Percentiles rank a stretch among this genome's conserved stretches.
phyloP scores from a whole-genome alignment of 2,329 filamentous ascomycete species.

The Plenodomus tracheiphilus region DNA sequence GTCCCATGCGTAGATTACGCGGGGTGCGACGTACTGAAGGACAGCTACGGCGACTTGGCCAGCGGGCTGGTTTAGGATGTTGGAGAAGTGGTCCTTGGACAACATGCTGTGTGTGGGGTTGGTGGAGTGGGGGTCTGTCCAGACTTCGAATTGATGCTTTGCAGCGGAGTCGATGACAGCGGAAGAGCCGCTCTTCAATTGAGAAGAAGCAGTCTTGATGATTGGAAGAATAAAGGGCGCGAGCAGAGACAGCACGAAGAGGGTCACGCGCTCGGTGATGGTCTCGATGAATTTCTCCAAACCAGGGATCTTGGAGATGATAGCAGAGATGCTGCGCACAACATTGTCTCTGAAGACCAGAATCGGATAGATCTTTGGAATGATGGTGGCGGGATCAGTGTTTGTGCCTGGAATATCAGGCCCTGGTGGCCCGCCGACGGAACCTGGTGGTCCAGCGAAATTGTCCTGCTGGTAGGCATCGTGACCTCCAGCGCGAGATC shows the following conservation, averaged over 20 bases:
- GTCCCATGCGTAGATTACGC: conserved; percentile 91
- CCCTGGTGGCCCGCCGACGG: conserved; percentile 49
- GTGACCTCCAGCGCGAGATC: conserved; percentile 43
- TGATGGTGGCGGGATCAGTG: conserved; percentile 63
- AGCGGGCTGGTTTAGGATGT: conserved; percentile 54
- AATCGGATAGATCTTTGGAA: conserved; percentile 84
- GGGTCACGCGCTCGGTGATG: conserved; percentile 87
- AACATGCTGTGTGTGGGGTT: conserved; percentile 58
- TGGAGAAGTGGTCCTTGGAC: conserved; percentile 57
- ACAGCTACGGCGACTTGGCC: conserved; percentile 59
- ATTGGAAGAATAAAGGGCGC: conserved; percentile 91
- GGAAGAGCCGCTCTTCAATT: conserved; percentile 82
- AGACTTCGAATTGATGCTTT: conserved; percentile 56
- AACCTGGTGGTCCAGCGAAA: conserved; percentile 50
- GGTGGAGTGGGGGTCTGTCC: conserved; percentile 51
- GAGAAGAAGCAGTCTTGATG: conserved; percentile 82
- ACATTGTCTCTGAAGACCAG: conserved; percentile 92
- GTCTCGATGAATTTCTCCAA: conserved; percentile 88
- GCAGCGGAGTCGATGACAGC: conserved; percentile 61
- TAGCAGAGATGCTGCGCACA: conserved; percentile 79
- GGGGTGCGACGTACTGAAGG: conserved; percentile 83
- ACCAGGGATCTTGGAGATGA: conserved; percentile 90
- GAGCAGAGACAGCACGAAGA: conserved; percentile 88
- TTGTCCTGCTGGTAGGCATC: conserved; percentile 44
- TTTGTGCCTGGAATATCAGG: conserved; percentile 73